phyloP scores from a whole-genome alignment of 768 basidiomycete species.

The Bullera alba region DNA sequence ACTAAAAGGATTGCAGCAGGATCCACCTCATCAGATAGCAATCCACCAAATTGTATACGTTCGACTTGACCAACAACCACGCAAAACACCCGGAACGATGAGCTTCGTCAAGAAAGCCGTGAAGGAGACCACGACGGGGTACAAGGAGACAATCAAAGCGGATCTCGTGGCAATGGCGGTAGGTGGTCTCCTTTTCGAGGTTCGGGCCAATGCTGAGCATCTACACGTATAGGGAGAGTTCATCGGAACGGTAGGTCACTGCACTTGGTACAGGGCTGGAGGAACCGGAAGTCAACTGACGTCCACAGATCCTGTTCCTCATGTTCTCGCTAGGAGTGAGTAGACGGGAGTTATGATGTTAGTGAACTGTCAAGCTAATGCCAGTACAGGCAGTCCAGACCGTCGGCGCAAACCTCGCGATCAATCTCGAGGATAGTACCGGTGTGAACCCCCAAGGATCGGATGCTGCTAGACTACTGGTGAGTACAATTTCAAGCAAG shows the following conservation, averaged over 20 bases:
- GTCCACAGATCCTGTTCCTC: slow-evolving; percentile 29
- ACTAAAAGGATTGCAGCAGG: too few relatives aligned
- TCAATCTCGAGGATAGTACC: neutral
- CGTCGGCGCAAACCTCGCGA: slow-evolving; percentile 18
- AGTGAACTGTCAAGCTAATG: neutral
- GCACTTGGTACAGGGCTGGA: neutral
- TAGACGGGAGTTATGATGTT: neutral
- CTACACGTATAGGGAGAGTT: slow-evolving; percentile 30
- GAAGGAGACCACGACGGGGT: neutral
- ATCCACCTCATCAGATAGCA: too few relatives aligned
- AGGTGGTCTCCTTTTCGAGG: slow-evolving; percentile 2
- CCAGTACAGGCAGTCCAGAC: slow-evolving; percentile 30
- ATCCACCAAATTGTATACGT: too few relatives aligned
- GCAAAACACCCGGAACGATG: neutral
- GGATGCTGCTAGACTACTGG: slow-evolving; percentile 20
- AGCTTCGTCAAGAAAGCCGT: neutral
- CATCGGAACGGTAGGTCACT: slow-evolving; percentile 24
- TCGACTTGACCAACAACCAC: neutral
- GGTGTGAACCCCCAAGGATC: slow-evolving; percentile 10
- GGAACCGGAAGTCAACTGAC: neutral
- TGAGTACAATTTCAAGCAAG: slow-evolving; percentile 5
- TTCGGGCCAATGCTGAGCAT: neutral
- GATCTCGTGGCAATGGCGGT: slow-evolving; percentile 17
- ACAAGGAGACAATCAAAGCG: slow-evolving; percentile 12
- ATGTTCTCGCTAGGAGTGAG: slow-evolving; percentile 34